These are phyloP conservation scores for Sporisorium scitamineum DNA, from an alignment of 1,284 basidiomycete species.

Conservation along the genomic window DNA sequence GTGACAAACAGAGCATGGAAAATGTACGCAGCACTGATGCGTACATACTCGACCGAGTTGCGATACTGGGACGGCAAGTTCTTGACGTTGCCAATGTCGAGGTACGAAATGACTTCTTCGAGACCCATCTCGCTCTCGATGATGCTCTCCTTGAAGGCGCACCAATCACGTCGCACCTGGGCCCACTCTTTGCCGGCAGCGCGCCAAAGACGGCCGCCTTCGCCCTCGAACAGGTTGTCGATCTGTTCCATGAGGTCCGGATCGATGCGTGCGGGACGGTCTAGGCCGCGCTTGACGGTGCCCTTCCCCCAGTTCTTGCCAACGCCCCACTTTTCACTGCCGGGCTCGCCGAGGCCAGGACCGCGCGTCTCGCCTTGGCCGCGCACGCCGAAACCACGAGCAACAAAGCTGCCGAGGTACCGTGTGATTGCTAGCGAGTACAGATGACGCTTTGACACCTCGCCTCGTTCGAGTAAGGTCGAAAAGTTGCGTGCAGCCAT, in stretches of 20 bases:
- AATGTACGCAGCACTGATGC: conserved; percentile 62
- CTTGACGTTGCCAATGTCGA: conserved; percentile 60
- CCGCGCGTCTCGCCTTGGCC: conserved; percentile 64
- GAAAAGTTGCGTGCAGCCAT: conserved; percentile 61
- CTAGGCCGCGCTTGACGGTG: conserved; percentile 68
- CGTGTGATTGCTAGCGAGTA: conserved; percentile 58
- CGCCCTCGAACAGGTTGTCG: conserved; percentile 58
- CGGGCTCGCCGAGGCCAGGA: conserved; percentile 62
- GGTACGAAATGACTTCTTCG: conserved; percentile 58
- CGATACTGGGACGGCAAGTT: conserved; percentile 63
- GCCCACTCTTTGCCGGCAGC: conserved; percentile 60
- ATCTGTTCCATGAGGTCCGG: conserved; percentile 49
- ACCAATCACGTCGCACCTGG: conserved; percentile 56
- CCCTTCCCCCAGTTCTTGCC: conserved; percentile 68
- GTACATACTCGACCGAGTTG: conserved; percentile 65
- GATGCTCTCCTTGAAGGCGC: conserved; percentile 63
- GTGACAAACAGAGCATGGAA: conserved; percentile 64
- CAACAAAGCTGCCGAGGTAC: conserved; percentile 65
- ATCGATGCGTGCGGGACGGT: conserved; percentile 58
- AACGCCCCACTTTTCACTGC: conserved; percentile 66
- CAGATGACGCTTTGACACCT: conserved; percentile 60
- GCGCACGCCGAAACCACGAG: conserved; percentile 65
- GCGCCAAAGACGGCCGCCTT: conserved; percentile 54
- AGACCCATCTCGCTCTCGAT: conserved; percentile 67
- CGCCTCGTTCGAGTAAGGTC: conserved; percentile 60